Conservation (phyloP, 1,139 yeast species). For the Suhomyces wounanorum region DNA sequence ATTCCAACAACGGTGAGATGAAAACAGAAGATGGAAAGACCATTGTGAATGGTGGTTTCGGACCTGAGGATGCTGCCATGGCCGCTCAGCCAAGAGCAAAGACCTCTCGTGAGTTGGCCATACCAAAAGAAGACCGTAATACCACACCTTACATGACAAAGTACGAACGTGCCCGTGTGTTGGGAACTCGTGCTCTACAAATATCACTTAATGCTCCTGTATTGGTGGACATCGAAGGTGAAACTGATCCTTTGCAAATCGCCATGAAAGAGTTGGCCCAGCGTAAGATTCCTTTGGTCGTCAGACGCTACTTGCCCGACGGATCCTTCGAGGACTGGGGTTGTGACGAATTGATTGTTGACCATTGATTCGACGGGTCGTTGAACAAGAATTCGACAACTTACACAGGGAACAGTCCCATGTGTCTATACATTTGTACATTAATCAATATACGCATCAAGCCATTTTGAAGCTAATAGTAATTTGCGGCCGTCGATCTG, state of each 20-base stretch:
- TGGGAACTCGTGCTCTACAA: constrained; percentile 95
- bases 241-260: constrained; percentile 97
- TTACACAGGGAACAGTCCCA: not conserved
- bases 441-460: constrained; percentile 54
- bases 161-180: constrained; percentile 93
- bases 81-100: constrained; percentile 52
- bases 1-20: constrained; percentile 41
- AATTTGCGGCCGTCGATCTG: constrained; percentile 58
- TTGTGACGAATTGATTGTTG: constrained; percentile 94
- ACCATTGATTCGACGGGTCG: constrained; percentile 44
- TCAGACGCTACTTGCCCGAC: constrained; percentile 94
- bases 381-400: not conserved
- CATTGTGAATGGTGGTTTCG: constrained; percentile 67
- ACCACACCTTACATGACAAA: constrained; percentile 99
- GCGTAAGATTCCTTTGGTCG: constrained; percentile 91
- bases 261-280: constrained; percentile 97
- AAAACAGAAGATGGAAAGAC: constrained; percentile 75
- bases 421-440: constrained; percentile 2
- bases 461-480: constrained; percentile 61
- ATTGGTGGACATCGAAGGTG: constrained; percentile 96
- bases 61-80: constrained; percentile 51
- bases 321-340: constrained; percentile 99
- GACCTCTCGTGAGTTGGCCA: constrained; percentile 79
- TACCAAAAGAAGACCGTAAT: constrained; percentile 82
- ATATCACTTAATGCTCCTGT: constrained; percentile 98